Conservation (phyloP, 176 grass and related monocot genomes). For the Avena eriantha region DNA sequence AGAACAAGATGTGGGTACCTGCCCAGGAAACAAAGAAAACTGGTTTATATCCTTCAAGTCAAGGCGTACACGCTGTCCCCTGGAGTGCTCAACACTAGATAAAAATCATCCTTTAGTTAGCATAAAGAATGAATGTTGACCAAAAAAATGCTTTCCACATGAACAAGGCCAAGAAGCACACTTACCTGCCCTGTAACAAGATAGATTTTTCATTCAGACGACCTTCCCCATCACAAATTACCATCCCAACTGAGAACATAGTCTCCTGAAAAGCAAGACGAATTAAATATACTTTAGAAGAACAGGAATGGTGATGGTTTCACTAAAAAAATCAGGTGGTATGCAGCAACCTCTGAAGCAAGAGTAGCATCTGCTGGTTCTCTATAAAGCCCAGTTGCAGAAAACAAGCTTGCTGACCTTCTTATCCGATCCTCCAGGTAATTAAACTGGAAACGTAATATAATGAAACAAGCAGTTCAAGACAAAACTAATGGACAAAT, state of each 20-base stretch:
- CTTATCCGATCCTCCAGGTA: constrained; percentile 78
- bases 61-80: constrained; percentile 77
- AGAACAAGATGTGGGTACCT: constrained; percentile 51
- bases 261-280: constrained; percentile 69
- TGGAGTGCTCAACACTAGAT: constrained; percentile 74
- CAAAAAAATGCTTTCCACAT: neutral
- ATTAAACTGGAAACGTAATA: constrained; percentile 75
- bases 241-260: constrained; percentile 85
- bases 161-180: constrained; percentile 32
- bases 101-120: constrained; percentile 33
- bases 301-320: constrained; percentile 23
- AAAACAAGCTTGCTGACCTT: constrained; percentile 58
- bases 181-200: constrained; percentile 88
- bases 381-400: constrained; percentile 54
- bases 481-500: constrained; percentile 37
- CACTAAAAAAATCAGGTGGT: constrained; percentile 3
- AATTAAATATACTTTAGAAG: constrained; percentile 33
- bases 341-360: constrained; percentile 82
- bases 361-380: constrained; percentile 75
- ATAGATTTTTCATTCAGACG: constrained; percentile 96
- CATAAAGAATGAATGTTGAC: constrained; percentile 33
- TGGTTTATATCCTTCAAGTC: constrained; percentile 80
- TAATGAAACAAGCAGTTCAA: constrained; percentile 26
- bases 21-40: constrained; percentile 91
- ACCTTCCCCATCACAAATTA: constrained; percentile 94